Evolutionary conservation across 2,329 filamentous ascomycete genomes (phyloP), one percentile per base, ranked within the genome.

Genomic region (Didymella sp.): DNA sequence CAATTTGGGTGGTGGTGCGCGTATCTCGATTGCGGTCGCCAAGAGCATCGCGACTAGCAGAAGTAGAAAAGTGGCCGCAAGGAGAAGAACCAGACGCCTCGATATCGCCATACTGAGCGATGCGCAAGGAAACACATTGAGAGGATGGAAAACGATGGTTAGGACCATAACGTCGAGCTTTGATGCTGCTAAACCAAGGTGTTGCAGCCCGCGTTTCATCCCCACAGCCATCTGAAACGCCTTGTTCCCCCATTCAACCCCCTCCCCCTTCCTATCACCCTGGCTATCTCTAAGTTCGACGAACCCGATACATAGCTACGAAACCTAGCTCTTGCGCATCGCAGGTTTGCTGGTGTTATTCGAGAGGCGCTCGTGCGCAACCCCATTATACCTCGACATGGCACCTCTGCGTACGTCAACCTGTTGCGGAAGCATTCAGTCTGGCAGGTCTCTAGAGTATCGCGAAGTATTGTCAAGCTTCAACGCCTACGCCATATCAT

Each of bases 1-100:
- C 12, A 73, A 31, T 45, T 65, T 69, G 33, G 48, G 47, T 7
- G 62, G 60, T 38, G 67, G 56, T 15, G 64, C 62, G 55, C 71
- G 69, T 30, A 70, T 49, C 59, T 74, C 64, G 35, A 75, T 60
- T 12, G 69, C 64, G 2, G 68, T 67, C 21, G 64, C 62, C 7
- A 75, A 56, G 7, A 70, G 70, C 31, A 72, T 56, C 12, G 72
- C 64, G 45, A 74, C 65, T 7, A 73, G 47, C n/a, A 74, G 46
- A 8, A 74, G 61, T 6, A 74, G 51, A 8, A 61, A 51, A 0
- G 68, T 62, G 1, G 71, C 71, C 1, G 71, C 67, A 1, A 61
- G 60, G 30, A 71, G 42, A 9, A 74, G 54, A 15, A 69, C 24
- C 2, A 69, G 40, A 15, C 67, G 69, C 22, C 58, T 64, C 33